Conservation (phyloP, 2,329 filamentous ascomycete species). For the Verticillium klebahnii region DNA sequence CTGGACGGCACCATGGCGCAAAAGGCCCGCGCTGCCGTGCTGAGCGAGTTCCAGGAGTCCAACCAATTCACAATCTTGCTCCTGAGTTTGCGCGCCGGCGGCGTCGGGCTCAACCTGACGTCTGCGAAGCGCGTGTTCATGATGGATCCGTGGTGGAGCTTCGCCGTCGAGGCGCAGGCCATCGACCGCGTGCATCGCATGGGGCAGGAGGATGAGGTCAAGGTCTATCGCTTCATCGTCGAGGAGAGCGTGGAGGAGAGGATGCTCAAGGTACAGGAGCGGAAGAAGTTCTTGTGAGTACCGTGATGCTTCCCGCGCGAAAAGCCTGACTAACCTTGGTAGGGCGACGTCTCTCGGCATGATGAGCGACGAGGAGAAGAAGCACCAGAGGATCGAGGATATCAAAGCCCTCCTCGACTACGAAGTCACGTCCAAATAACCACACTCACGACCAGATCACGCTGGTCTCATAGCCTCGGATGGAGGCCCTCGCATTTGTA, state of each 20-base stretch:
- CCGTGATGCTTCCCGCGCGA: background rate
- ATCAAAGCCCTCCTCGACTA: constrained; percentile 82
- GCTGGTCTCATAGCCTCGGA: background rate
- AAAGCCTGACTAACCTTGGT: background rate
- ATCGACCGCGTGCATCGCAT: constrained; percentile 97
- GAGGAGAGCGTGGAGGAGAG: constrained; percentile 89
- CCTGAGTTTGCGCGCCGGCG: constrained; percentile 81
- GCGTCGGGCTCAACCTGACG: constrained; percentile 90
- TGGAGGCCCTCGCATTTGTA: background rate
- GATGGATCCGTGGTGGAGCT: constrained; percentile 99
- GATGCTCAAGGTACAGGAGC: constrained; percentile 89
- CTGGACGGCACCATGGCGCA: constrained; percentile 90
- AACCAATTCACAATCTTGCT: constrained; percentile 69
- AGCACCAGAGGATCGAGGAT: constrained; percentile 83
- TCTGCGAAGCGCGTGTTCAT: constrained; percentile 87
- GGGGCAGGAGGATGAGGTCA: constrained; percentile 84
- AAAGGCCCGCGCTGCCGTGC: constrained; percentile 73
- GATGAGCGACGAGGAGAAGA: constrained; percentile 93
- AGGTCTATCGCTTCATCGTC: constrained; percentile 83
- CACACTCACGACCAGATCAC: background rate
- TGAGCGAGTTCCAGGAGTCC: constrained; percentile 64
- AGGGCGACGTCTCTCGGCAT: constrained; percentile 93
- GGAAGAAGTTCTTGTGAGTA: constrained; percentile 92
- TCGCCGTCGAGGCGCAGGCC: constrained; percentile 91
- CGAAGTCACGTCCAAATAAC: background rate